Percentiles rank a stretch among this genome's conserved stretches.
These are phyloP conservation scores for Pseudogymnoascus sp. DNA, from an alignment of 2,329 filamentous ascomycete species.

Conservation along the genomic window DNA sequence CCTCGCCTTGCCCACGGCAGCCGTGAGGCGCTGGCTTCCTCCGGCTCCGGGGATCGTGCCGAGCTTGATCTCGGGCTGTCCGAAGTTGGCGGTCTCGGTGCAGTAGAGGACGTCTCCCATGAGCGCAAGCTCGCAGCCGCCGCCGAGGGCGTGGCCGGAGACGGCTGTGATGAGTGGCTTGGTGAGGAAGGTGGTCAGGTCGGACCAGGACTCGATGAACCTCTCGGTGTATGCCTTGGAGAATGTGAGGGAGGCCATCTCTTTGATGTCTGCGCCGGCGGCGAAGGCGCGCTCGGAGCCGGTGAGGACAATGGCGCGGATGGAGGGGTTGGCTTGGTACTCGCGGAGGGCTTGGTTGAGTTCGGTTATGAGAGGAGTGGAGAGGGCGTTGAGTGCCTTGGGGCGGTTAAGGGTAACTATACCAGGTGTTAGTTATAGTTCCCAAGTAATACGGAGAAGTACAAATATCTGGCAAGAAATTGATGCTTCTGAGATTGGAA, in stretches of 20 bases:
- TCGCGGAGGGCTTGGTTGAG: conserved; percentile 69
- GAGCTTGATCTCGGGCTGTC: conserved; percentile 94
- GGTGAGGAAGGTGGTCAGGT: conserved; percentile 74
- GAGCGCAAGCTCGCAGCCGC: conserved; percentile 92
- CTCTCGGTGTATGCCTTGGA: conserved; percentile 76
- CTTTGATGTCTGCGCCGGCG: conserved; percentile 96
- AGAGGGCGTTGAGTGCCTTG: conserved; percentile 91
- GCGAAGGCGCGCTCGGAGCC: conserved; percentile 88
- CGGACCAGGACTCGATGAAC: conserved; percentile 94
- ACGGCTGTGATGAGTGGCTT: conserved; percentile 93
- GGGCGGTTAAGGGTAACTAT: conserved; percentile 88
- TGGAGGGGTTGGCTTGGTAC: conserved; percentile 61
- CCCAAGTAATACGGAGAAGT: background rate
- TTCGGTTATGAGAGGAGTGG: conserved; percentile 81
- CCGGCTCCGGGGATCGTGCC: conserved; percentile 89
- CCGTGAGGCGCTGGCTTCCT: conserved; percentile 80
- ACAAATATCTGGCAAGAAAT: background rate
- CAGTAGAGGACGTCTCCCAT: conserved; percentile 97
- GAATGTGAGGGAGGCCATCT: conserved; percentile 93
- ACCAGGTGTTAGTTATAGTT: conserved; percentile 10
- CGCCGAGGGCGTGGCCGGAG: conserved; percentile 87
- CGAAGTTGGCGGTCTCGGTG: conserved; percentile 78
- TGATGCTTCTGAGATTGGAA: background rate
- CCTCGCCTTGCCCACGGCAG: conserved; percentile 72
- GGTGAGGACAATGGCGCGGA: conserved; percentile 75